These are phyloP conservation scores for Saccharomyces hybrid DNA, from an alignment of 1,139 yeast species.

Conservation along the genomic window DNA sequence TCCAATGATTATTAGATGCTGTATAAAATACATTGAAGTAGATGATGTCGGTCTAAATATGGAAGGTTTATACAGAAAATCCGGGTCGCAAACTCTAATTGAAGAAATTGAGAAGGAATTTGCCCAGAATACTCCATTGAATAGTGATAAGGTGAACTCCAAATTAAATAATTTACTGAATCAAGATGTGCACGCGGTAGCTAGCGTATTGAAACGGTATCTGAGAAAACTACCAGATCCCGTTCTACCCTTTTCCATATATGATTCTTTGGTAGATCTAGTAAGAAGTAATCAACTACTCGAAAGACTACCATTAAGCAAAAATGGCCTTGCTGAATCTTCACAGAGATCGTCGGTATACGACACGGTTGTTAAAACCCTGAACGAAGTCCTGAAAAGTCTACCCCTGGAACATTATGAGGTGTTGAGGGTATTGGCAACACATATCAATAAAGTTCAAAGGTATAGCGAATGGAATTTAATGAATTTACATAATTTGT, in stretches of 20 bases:
- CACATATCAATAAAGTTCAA: constrained; percentile 58
- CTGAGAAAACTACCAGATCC: constrained; percentile 81
- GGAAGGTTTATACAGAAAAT: constrained; percentile 87
- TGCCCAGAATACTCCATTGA: constrained; percentile 4
- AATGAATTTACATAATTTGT: constrained; percentile 76
- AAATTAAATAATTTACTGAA: constrained; percentile 10
- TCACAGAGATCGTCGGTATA: neutral
- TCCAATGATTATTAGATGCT: constrained; percentile 68
- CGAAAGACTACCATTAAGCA: constrained; percentile 9
- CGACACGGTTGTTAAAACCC: constrained; percentile 10
- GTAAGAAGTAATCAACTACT: constrained; percentile 33
- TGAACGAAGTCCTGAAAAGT: constrained; percentile 33
- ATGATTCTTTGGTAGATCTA: constrained; percentile 55
- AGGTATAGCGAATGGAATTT: constrained; percentile 46
- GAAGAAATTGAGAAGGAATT: constrained; percentile 32
- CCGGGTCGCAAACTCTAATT: constrained; percentile 65
- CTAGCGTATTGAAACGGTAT: constrained; percentile 81
- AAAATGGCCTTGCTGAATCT: neutral
- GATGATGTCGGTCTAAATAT: constrained; percentile 50
- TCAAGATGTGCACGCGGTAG: constrained; percentile 79
- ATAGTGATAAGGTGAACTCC: neutral
- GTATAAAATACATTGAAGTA: constrained; percentile 67
- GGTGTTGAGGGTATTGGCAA: constrained; percentile 48
- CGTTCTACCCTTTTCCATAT: constrained; percentile 59
- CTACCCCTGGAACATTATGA: constrained; percentile 65